Base-by-base conservation (phyloP, 2,329 filamentous ascomycete genomes). In the Parafenestella ontariensis region DNA sequence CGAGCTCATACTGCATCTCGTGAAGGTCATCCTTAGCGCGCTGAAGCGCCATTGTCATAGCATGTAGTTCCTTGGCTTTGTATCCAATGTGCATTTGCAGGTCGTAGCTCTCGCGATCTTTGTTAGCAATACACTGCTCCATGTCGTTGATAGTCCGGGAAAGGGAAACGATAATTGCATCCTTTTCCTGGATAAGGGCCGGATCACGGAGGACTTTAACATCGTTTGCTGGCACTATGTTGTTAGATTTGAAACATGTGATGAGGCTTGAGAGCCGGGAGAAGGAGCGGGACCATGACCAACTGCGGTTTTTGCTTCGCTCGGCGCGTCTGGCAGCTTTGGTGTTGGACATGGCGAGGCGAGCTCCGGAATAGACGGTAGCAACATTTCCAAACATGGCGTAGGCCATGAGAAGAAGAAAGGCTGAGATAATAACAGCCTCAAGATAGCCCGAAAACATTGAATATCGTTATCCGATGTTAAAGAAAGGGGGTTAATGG, bases 21-120 rank as follows among this genome's bases (percentile, higher is more conserved):
- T n/a, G 23, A 13, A 45, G 15, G 18, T 21, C 23, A 21, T 24
- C 28, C 29, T 34, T 40, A 15, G 18, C 13, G 3, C 23, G 7
- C 46, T 26, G 10, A 34, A 31, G 7, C 21, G n/a, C 34, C 11
- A 21, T 13, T 20, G 51, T 54, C 51, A 54, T 49, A 8, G 40
- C 41, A 20, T 37, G 46, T 7, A 54, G 46, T 33, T 54, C 51
- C 15, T 40, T 34, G 15, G 46, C 31, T 26, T 54, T 54, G 26
- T 44, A 40, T 23, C 33, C 18, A 15, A 54, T 40, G 7, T 54
- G 51, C n/a, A 24, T 41, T n/a, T 44, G 46, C 41, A 54, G 6
- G 11, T 54, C 51, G 4, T 18, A 49, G 11, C 34, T 31, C 20
- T 39, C 46, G 20, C 15, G 24, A 11, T 49, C 45, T 31, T 45